Evolutionary conservation across 306 rosid genomes (phyloP), one percentile per base, ranked within the genome.

Genomic region (Aeschynomene evenia): DNA sequence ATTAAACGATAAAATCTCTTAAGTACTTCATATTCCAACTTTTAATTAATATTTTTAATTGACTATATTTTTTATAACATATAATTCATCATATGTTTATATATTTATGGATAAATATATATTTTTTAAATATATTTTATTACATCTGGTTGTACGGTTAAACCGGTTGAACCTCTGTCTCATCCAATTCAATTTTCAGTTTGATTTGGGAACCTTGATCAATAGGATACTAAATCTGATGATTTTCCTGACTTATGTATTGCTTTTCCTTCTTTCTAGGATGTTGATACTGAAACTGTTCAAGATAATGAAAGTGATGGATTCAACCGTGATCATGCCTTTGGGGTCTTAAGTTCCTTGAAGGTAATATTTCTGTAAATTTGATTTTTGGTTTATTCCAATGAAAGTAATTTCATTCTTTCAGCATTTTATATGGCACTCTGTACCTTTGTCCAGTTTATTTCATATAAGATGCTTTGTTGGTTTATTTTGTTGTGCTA

Each of bases 261-360:
- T 7, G 59, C 43, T 58, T 33, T 52, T 64, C n/a, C 37, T 23
- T 36, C 16, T 65, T 72, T 73, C 33, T 79, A 94, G 99, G 99
- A 91, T 11, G 37, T 72, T 48, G 96, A 84, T 54, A 78, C 79
- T 68, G 86, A 66, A 76, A 85, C 82, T 48, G 63, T 80, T 66
- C 81, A 63, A 73, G 80, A 80, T 78, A 83, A 77, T 76, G 92
- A 84, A 54, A 78, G 55, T 67, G 85, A 84, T 28, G 81, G 75
- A 58, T 71, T 73, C 67, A 73, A 72, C 74, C 83, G 75, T 11
- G 82, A 79, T n/a, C 77, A 77, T 66, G 24, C 68, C 31, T 91
- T 85, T 70, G 78, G 59, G 67, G 68, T 84, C 78, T 87, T 94
- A 37, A 75, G 70, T 77, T 80, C 86, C 24, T 73, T 94, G 63